These are phyloP conservation scores for Suillus clintonianus DNA, from an alignment of 768 basidiomycete genomes.

Conservation along the genomic window DNA sequence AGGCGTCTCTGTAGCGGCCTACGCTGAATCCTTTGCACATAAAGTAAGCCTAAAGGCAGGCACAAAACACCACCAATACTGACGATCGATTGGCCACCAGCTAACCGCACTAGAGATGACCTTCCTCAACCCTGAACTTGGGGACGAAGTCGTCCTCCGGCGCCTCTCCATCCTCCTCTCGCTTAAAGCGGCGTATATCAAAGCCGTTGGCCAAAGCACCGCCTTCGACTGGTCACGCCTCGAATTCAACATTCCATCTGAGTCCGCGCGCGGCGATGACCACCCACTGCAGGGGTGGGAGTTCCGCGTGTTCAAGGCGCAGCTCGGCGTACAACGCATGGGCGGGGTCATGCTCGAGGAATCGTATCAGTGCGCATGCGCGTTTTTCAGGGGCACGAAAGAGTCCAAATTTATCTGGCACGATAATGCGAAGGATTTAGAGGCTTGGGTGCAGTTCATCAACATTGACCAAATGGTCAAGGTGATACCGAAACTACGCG, in stretches of 20 bases:
- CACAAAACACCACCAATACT: background rate
- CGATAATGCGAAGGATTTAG: conserved; percentile 63
- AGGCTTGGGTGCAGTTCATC: conserved; percentile 83
- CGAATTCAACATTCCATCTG: conserved; percentile 74
- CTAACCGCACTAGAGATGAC: conserved; percentile 53
- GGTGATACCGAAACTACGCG: conserved; percentile 73
- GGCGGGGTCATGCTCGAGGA: conserved; percentile 58
- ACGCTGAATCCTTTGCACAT: conserved; percentile 72
- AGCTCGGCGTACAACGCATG: conserved; percentile 65
- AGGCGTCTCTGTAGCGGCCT: conserved; percentile 59
- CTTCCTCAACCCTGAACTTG: conserved; percentile 50
- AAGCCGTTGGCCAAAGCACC: conserved; percentile 78
- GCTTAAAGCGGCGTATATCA: conserved; percentile 80
- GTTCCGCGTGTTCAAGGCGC: conserved; percentile 77
- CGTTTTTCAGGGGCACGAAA: conserved; percentile 70
- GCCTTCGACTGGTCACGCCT: conserved; percentile 83
- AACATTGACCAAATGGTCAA: conserved; percentile 81
- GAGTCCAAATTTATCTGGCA: conserved; percentile 76
- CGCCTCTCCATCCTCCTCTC: conserved; percentile 78
- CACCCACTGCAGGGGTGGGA: conserved; percentile 80
- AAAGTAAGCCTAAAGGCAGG: conserved; percentile 50
- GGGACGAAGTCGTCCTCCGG: conserved; percentile 68
- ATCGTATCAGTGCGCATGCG: conserved; percentile 74
- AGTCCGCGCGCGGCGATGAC: conserved; percentile 66
- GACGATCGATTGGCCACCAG: conserved; percentile 22